Percentiles rank a stretch among this genome's conserved stretches.
Conservation (phyloP, 2,329 filamentous ascomycete genomes). For the Cytospora piceicola region DNA sequence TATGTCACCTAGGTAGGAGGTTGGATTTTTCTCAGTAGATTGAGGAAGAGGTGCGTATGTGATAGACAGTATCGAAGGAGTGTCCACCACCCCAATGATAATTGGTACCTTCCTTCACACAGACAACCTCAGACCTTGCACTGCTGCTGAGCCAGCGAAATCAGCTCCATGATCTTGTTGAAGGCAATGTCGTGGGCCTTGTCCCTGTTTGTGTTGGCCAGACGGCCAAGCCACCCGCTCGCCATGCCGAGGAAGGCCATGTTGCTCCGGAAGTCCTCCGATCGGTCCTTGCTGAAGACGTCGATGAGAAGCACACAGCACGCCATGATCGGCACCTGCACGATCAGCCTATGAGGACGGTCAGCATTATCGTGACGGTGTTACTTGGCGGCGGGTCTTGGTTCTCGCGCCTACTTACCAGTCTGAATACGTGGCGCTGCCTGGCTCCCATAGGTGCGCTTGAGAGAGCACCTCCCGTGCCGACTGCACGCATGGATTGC, state of each 20-base stretch:
- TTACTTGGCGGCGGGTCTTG: not conserved
- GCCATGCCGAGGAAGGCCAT: not conserved
- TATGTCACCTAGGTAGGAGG: not conserved
- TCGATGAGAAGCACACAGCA: conserved; percentile 1
- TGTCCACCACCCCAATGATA: too few species aligned
- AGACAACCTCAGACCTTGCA: not conserved
- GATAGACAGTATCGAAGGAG: not conserved
- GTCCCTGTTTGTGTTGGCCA: not conserved
- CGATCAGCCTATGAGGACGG: not conserved
- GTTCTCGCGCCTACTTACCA: not conserved
- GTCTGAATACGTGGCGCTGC: not conserved
- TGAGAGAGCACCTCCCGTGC: not conserved
- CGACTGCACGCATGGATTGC: not conserved
- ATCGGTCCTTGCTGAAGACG: not conserved
- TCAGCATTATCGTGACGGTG: not conserved
- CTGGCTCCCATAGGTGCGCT: not conserved
- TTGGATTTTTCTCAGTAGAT: not conserved
- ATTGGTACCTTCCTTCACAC: not conserved
- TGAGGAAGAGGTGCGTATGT: not conserved
- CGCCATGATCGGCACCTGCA: not conserved
- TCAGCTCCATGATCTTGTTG: conserved; percentile 3
- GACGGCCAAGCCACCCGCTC: not conserved
- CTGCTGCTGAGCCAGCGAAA: not conserved
- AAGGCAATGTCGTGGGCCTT: not conserved
- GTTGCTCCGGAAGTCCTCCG: conserved; percentile 1